phyloP scores from a whole-genome alignment of 2,329 filamentous ascomycete genomes.

The Hypoxylon sp. region DNA sequence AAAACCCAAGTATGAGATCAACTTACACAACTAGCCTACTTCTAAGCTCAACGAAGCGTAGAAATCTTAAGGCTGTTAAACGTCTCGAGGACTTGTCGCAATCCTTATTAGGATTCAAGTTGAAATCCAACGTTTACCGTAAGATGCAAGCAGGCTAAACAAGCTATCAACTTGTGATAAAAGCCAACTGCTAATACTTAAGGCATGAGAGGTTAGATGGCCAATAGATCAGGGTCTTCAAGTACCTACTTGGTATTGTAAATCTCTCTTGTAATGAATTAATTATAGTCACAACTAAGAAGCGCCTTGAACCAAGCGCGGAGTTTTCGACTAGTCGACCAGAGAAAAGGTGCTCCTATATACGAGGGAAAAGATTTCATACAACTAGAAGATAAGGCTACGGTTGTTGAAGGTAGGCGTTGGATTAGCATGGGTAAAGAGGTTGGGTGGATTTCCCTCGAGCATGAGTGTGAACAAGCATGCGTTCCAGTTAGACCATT shows the following conservation, averaged over 20 bases:
- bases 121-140: background rate
- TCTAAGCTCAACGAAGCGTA: background rate
- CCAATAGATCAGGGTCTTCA: background rate
- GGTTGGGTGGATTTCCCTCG: conserved; percentile 18
- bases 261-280: background rate
- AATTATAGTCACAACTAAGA: background rate
- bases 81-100: background rate
- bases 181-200: background rate
- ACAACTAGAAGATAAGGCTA: background rate
- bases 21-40: conserved; percentile 20
- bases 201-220: background rate
- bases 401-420: conserved; percentile 9
- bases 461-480: conserved; percentile 18
- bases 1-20: background rate
- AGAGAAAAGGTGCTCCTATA: conserved; percentile 2
- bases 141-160: background rate
- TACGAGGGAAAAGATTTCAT: conserved; percentile 10
- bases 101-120: background rate
- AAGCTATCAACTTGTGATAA: background rate
- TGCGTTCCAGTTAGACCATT: conserved; percentile 33
- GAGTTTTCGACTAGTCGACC: conserved; percentile 5
- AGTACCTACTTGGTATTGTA: background rate
- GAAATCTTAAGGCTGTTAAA: background rate
- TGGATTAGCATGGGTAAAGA: conserved; percentile 14
- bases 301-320: background rate